phyloP scores from a whole-genome alignment of 2,329 filamentous ascomycete species.

The Bipolaris bicolor region DNA sequence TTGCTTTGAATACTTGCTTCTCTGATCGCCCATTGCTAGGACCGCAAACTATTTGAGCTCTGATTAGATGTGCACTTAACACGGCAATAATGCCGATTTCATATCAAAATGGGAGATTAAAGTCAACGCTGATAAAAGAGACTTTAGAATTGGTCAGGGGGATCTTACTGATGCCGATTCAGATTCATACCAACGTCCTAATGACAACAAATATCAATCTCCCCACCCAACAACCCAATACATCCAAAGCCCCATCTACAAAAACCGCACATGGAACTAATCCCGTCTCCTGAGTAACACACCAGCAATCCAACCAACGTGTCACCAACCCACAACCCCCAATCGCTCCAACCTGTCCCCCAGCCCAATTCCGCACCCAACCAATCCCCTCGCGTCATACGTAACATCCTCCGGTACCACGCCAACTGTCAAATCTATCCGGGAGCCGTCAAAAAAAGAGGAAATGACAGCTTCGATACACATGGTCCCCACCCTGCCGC shows the following conservation, averaged over 20 bases:
- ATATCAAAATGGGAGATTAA: background rate
- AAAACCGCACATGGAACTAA: background rate
- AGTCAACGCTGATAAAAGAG: background rate
- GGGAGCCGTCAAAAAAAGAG: background rate
- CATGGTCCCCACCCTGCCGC: background rate
- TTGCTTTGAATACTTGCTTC: too few relatives aligned
- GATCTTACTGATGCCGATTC: background rate
- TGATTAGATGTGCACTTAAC: too few relatives aligned
- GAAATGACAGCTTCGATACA: background rate
- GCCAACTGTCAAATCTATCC: background rate
- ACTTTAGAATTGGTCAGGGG: background rate
- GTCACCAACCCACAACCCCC: constrained; percentile 1
- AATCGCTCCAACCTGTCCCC: background rate
- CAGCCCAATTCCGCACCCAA: background rate
- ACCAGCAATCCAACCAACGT: constrained; percentile 1
- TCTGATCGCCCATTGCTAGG: too few relatives aligned
- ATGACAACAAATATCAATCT: background rate
- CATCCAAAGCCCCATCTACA: too few relatives aligned
- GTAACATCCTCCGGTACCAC: constrained; percentile 3
- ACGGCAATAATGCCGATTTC: too few relatives aligned
- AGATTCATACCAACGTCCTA: background rate
- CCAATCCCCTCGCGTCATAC: background rate
- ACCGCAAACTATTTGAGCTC: too few relatives aligned
- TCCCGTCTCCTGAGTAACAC: constrained; percentile 2
- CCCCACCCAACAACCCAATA: background rate